A percentile compares a stretch with the other conserved stretches of the same genome.
Evolutionary conservation across 2,329 filamentous ascomycete species (phyloP).

Genomic region (Xylariaceae sp.): DNA sequence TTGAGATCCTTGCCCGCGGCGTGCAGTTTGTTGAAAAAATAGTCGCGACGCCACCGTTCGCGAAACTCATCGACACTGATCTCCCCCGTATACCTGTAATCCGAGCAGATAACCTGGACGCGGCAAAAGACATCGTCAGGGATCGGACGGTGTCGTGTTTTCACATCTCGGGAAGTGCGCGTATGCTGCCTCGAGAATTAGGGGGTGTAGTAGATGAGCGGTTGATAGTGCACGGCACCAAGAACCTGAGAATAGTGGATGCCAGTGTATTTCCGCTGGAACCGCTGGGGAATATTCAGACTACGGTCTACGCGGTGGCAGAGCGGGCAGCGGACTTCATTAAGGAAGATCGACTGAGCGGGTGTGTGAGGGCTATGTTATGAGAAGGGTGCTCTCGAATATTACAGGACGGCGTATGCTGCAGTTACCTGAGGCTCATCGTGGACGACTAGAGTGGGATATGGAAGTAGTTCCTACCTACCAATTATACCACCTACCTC

Average conservation of each 20-base stretch:
- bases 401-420: no score
- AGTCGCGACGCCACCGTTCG: constrained; percentile 35
- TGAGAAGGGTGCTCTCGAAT: no score
- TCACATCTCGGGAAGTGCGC: constrained; percentile 46
- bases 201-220: constrained; percentile 40
- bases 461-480: no score
- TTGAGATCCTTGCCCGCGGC: constrained; percentile 44
- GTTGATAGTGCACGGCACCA: constrained; percentile 38
- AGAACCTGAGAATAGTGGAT: constrained; percentile 26
- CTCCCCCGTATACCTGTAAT: constrained; percentile 33
- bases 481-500: no score
- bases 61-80: constrained; percentile 34
- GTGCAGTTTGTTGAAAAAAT: constrained; percentile 37
- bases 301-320: constrained; percentile 18
- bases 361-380: no score
- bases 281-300: constrained; percentile 19
- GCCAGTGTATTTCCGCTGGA: constrained; percentile 18
- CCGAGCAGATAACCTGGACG: constrained; percentile 27
- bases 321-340: constrained; percentile 19
- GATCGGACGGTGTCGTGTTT: constrained; percentile 34
- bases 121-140: constrained; percentile 31
- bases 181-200: constrained; percentile 41
- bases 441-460: no score
- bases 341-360: constrained; percentile 10
- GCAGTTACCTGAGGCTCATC: no score